A percentile compares a stretch with the other conserved stretches of the same genome.
Evolutionary conservation across 2,329 filamentous ascomycete genomes (phyloP).

Genomic region (Bipolaris victoriae): DNA sequence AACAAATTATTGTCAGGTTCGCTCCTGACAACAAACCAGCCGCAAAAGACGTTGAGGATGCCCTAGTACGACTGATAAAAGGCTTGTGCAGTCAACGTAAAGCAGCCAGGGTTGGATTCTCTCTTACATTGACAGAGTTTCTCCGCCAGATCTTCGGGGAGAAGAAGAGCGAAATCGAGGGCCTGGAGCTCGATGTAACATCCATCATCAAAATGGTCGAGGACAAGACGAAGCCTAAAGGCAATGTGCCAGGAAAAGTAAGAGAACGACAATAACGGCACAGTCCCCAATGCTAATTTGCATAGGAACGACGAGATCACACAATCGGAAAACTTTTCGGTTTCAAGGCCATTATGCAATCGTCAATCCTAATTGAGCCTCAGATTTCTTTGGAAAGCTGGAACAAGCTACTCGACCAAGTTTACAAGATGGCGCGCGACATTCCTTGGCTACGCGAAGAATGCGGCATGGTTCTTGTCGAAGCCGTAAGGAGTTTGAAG

Average conservation of each 20-base stretch:
- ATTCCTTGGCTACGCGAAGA: slow-evolving; percentile 90
- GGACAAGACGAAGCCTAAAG: slow-evolving; percentile 58
- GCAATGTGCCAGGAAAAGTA: slow-evolving; percentile 61
- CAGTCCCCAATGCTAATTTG: slow-evolving; percentile 34
- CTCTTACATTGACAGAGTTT: slow-evolving; percentile 83
- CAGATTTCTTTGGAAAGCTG: slow-evolving; percentile 63
- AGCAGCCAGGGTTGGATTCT: slow-evolving; percentile 86
- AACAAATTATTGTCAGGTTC: slow-evolving; percentile 52
- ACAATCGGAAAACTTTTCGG: slow-evolving; percentile 87
- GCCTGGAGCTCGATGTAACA: slow-evolving; percentile 48
- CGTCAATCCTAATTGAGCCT: slow-evolving; percentile 69
- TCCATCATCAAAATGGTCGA: slow-evolving; percentile 60
- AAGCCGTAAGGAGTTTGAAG: slow-evolving; percentile 66
- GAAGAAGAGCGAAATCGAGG: slow-evolving; percentile 36
- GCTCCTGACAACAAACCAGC: slow-evolving; percentile 48
- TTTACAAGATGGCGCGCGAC: slow-evolving; percentile 76
- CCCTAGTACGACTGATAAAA: slow-evolving; percentile 68
- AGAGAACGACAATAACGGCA: slow-evolving; percentile 16
- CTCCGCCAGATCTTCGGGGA: slow-evolving; percentile 71
- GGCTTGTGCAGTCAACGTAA: slow-evolving; percentile 91
- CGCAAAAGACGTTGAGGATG: slow-evolving; percentile 48
- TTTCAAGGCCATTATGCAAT: slow-evolving; percentile 82
- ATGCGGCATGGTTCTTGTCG: slow-evolving; percentile 81
- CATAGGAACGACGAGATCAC: slow-evolving; percentile 83
- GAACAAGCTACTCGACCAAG: slow-evolving; percentile 70